Evolutionary conservation across 179 eudicot genomes (phyloP), one percentile per base, ranked within the genome.

Genomic region (Camellia oleifera): DNA sequence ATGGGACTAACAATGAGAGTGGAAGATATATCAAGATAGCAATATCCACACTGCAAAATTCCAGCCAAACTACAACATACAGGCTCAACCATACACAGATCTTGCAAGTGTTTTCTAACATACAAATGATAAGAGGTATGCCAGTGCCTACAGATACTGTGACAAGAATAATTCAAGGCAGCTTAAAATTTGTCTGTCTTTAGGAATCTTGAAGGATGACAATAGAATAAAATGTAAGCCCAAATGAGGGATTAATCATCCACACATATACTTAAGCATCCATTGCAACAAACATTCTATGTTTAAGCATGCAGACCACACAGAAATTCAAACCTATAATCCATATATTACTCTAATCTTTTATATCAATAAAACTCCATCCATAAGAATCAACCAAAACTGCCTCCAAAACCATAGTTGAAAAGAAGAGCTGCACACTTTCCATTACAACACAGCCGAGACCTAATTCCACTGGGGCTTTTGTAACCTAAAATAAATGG

Each of bases 1-100:
- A 77, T 53, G 17, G 12, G 52, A 64, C n/a, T 73, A 84, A 26
- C 23, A 17, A 77, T 46, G 72, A 64, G 44, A 20, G 14, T 1
- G 23, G 69, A 64, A 64, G 42, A 26, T 64, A 64, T 64, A 26
- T 64, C 40, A 64, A 23, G 13, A 3, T 7, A 64, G 17, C 12
- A 20, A 26, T 26, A 26, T 64, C 13, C 12, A 20, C 23, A 15
- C 42, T 0, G 64, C 20, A 61, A 61, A 61, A 15, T 42, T 68
- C 69, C 46, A 18, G 58, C 8, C 15, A 71, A 48, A 71, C 20
- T 46, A n/a, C 40, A 71, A 4, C 8, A 48, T 48, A 52, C 52
- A 71, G 58, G 42, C 52, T 46, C 3, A 46, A 7, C 11, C 74
- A 50, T 14, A 48, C 26, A 70, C 11, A 7, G 40, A 48, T 48